Evolutionary conservation across 371 early-diverging fungal species (phyloP).

Genomic region (Saksenaea oblongispora): DNA sequence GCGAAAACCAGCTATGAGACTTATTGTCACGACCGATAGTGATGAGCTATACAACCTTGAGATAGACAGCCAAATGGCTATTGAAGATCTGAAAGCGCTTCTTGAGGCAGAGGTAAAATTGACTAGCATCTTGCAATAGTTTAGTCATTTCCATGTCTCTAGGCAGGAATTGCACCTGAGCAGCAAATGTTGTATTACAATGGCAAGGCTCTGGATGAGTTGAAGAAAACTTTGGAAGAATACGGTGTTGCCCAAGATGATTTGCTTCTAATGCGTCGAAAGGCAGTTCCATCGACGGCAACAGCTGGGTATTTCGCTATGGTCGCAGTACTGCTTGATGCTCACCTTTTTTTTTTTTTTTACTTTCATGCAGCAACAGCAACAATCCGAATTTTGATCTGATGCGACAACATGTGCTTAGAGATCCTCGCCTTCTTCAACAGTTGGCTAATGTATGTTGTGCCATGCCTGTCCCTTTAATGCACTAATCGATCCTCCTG

Average conservation of each 20-base stretch:
- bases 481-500: not conserved
- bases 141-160: not conserved
- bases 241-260: slow-evolving; percentile 76
- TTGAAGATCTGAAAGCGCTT: slow-evolving; percentile 82
- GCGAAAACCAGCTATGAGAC: slow-evolving; percentile 43
- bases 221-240: slow-evolving; percentile 63
- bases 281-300: slow-evolving; percentile 8
- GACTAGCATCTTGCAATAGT: not conserved
- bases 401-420: slow-evolving; percentile 75
- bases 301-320: slow-evolving; percentile 3
- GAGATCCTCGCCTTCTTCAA: slow-evolving; percentile 64
- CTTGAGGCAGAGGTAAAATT: slow-evolving; percentile 76
- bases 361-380: not conserved
- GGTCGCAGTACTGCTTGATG: not conserved
- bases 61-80: slow-evolving; percentile 77
- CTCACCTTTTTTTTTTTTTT: not conserved
- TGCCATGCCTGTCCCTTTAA: not conserved
- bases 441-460: slow-evolving; percentile 61
- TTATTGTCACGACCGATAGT: slow-evolving; percentile 64
- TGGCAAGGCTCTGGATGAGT: slow-evolving; percentile 60
- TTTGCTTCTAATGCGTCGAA: slow-evolving; percentile 64
- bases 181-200: slow-evolving; percentile 58
- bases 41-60: slow-evolving; percentile 73
- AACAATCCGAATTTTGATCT: slow-evolving; percentile 61
- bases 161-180: slow-evolving; percentile 61